Percentiles rank a stretch among this genome's conserved stretches.
Evolutionary conservation across 176 grass and related monocot species (phyloP).

Genomic region (Oryza longistaminata): DNA sequence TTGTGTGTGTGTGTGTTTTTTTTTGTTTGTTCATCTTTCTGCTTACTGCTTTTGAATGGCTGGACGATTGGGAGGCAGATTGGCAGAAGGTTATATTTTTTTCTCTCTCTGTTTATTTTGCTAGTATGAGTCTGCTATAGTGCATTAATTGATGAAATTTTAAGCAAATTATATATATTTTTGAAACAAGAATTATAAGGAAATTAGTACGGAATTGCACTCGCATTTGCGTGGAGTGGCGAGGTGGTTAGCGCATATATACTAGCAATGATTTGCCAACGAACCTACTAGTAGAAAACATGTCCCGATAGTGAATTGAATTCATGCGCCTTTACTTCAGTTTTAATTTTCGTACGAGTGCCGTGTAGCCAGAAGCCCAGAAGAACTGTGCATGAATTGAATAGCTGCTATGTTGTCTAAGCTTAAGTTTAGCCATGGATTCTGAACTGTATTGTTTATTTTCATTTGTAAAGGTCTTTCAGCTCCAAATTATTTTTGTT

Average conservation of each 20-base stretch:
- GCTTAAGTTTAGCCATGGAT: no score
- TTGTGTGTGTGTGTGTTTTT: no score
- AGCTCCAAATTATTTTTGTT: not conserved
- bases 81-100: not conserved
- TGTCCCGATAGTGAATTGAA: not conserved
- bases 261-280: not conserved
- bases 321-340: not conserved
- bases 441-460: no score
- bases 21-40: not conserved
- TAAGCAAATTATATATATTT: no score
- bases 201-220: not conserved
- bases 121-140: not conserved
- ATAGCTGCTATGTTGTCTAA: not conserved
- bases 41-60: not conserved
- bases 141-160: not conserved
- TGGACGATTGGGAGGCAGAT: not conserved
- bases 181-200: not conserved
- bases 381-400: not conserved
- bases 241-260: not conserved
- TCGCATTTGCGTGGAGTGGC: conserved; percentile 12
- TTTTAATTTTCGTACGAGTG: not conserved
- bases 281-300: not conserved
- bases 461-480: no score
- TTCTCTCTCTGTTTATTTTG: no score
- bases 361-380: not conserved